A percentile compares a stretch with the other conserved stretches of the same genome.
Conservation (phyloP, 2,329 filamentous ascomycete species). For the Parafenestella ontariensis region DNA sequence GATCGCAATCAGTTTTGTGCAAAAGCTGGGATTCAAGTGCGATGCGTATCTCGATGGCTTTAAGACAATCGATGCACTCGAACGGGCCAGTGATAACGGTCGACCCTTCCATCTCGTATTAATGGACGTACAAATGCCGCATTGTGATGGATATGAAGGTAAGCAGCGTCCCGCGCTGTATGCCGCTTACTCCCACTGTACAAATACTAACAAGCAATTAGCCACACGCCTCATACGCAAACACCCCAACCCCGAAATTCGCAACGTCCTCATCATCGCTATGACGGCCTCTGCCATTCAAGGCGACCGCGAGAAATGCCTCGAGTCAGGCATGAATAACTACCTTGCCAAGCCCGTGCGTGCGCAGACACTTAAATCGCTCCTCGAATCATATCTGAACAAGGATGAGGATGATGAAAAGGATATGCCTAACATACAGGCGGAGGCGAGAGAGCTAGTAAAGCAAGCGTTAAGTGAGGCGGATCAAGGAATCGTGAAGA, state of each 20-base stretch:
- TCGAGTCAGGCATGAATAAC: conserved; percentile 97
- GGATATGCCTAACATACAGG: conserved; percentile 52
- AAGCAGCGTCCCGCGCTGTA: background rate
- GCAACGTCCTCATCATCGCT: conserved; percentile 88
- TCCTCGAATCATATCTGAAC: conserved; percentile 73
- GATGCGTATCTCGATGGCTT: conserved; percentile 90
- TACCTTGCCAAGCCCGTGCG: conserved; percentile 96
- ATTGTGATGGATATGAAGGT: conserved; percentile 85
- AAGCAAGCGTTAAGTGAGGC: conserved; percentile 38
- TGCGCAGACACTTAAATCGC: conserved; percentile 82
- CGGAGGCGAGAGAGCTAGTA: conserved; percentile 55
- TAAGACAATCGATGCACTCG: conserved; percentile 86
- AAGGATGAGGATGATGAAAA: conserved; percentile 53
- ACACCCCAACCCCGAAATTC: conserved; percentile 77
- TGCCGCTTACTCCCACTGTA: background rate
- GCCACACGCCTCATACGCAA: conserved; percentile 83
- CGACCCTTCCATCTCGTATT: conserved; percentile 86
- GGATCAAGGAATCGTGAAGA: background rate
- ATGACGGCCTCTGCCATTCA: conserved; percentile 97
- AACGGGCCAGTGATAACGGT: conserved; percentile 72
- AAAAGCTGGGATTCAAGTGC: conserved; percentile 83
- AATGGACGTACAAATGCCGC: conserved; percentile 97
- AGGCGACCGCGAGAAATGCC: conserved; percentile 91
- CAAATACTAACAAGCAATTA: conserved; percentile 18
- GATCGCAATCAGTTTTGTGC: conserved; percentile 90